phyloP scores from a whole-genome alignment of 1,284 basidiomycete genomes.

The Trametes pubescens region DNA sequence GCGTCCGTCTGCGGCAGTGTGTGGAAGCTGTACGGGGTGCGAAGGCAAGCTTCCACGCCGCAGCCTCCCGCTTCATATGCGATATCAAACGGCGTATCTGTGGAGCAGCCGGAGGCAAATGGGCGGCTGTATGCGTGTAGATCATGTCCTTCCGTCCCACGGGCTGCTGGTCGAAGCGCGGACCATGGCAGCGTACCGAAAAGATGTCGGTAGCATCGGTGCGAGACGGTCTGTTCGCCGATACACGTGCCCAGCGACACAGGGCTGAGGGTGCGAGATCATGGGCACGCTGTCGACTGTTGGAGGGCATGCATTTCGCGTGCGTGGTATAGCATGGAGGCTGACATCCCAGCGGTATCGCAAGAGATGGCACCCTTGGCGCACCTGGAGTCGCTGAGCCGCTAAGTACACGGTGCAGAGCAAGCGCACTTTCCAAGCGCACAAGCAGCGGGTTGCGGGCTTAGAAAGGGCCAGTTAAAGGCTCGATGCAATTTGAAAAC shows the following conservation, averaged over 20 bases:
- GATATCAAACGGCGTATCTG: constrained; percentile 13
- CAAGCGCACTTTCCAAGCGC: too few species aligned
- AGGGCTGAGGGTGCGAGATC: constrained; percentile 3
- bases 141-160: neutral
- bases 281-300: neutral
- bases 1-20: constrained; percentile 7
- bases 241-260: neutral
- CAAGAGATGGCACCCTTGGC: neutral
- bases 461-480: too few species aligned
- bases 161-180: neutral
- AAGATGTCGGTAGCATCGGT: neutral
- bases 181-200: neutral
- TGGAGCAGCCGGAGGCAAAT: constrained; percentile 7
- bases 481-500: too few species aligned
- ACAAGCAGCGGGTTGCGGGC: too few species aligned
- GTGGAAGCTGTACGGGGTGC: constrained; percentile 15
- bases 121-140: neutral
- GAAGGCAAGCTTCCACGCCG: constrained; percentile 12
- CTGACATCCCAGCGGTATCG: neutral
- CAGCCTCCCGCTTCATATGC: constrained; percentile 2
- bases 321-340: neutral
- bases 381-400: neutral
- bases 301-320: neutral
- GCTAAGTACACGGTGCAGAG: neutral
- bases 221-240: neutral